phyloP scores from a whole-genome alignment of 2,329 filamentous ascomycete species.

The Aureobasidium mangrovei region DNA sequence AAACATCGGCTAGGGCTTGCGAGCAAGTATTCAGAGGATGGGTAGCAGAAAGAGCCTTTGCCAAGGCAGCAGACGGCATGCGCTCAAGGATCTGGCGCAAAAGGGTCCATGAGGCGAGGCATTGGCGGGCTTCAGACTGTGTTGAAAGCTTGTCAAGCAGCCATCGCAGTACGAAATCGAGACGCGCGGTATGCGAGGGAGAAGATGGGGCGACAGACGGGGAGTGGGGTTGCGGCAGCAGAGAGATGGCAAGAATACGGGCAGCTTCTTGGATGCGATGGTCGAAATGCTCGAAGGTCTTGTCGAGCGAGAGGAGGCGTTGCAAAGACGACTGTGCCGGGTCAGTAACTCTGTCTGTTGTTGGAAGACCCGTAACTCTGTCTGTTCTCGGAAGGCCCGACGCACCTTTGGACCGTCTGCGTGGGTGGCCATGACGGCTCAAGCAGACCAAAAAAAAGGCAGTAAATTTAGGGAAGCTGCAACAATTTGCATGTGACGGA shows the following conservation, averaged over 20 bases:
- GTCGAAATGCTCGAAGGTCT: slow-evolving; percentile 28
- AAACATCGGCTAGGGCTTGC: slow-evolving; percentile 10
- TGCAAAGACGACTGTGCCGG: slow-evolving; percentile 22
- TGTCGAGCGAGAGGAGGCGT: slow-evolving; percentile 32
- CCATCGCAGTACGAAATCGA: slow-evolving; percentile 62
- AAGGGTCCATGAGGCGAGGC: slow-evolving; percentile 47
- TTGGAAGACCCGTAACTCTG: not conserved
- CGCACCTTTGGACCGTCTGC: slow-evolving; percentile 5
- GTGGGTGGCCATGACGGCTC: slow-evolving; percentile 7
- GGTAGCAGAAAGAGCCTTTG: slow-evolving; percentile 7
- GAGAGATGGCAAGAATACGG: slow-evolving; percentile 29
- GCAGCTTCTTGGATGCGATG: slow-evolving; percentile 34
- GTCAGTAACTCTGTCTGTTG: not conserved
- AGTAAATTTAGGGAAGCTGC: not conserved
- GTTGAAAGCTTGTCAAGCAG: slow-evolving; percentile 51
- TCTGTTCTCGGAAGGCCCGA: not conserved
- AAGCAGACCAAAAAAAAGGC: not conserved
- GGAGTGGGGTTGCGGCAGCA: not conserved
- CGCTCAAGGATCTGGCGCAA: slow-evolving; percentile 27
- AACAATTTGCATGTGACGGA: slow-evolving; percentile 6
- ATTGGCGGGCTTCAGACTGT: slow-evolving; percentile 34
- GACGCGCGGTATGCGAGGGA: slow-evolving; percentile 29
- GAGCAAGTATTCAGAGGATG: slow-evolving; percentile 4
- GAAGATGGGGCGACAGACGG: not conserved
- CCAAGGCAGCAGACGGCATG: slow-evolving; percentile 10